Evolutionary conservation across 192 early-diverging fungal species (phyloP).

Genomic region (Backusella tuberculispora): DNA sequence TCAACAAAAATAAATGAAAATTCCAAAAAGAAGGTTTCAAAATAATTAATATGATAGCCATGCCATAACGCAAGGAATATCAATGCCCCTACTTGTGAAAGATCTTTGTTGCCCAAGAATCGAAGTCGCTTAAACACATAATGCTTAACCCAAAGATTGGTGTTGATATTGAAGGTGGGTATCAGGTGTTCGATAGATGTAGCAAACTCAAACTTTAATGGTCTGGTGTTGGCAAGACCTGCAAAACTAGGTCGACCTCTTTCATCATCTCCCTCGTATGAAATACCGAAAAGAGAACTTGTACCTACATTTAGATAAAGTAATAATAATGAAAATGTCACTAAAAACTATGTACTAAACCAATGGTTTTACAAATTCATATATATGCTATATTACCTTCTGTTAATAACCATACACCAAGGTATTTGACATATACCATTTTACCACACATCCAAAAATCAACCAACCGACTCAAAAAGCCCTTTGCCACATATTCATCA

Average conservation of each 20-base stretch:
- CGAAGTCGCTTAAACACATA: slow-evolving; percentile 65
- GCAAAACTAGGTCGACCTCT: slow-evolving; percentile 50
- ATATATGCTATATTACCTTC: slow-evolving; percentile 44
- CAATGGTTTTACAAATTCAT: neutral
- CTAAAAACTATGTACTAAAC: neutral
- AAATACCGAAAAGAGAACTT: slow-evolving; percentile 58
- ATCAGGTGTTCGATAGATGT: slow-evolving; percentile 58
- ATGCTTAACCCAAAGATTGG: slow-evolving; percentile 64
- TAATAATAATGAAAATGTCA: neutral
- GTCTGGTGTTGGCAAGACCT: slow-evolving; percentile 54
- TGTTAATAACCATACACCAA: slow-evolving; percentile 65
- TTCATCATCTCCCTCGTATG: slow-evolving; percentile 56
- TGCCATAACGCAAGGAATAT: slow-evolving; percentile 67
- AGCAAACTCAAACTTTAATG: slow-evolving; percentile 50
- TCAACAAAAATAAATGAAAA: slow-evolving; percentile 60
- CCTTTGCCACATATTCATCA: slow-evolving; percentile 41
- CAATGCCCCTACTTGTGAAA: slow-evolving; percentile 50
- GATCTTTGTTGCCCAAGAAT: slow-evolving; percentile 58
- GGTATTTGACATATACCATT: slow-evolving; percentile 59
- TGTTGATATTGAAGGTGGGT: slow-evolving; percentile 66
- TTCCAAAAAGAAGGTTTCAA: slow-evolving; percentile 58
- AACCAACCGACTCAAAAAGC: slow-evolving; percentile 42
- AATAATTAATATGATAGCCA: slow-evolving; percentile 62
- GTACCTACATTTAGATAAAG: slow-evolving; percentile 38
- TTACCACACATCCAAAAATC: slow-evolving; percentile 57